A percentile compares a stretch with the other conserved stretches of the same genome.
Conservation (phyloP, 768 basidiomycete species). For the Tylopilus plumbeoviolaceoides region DNA sequence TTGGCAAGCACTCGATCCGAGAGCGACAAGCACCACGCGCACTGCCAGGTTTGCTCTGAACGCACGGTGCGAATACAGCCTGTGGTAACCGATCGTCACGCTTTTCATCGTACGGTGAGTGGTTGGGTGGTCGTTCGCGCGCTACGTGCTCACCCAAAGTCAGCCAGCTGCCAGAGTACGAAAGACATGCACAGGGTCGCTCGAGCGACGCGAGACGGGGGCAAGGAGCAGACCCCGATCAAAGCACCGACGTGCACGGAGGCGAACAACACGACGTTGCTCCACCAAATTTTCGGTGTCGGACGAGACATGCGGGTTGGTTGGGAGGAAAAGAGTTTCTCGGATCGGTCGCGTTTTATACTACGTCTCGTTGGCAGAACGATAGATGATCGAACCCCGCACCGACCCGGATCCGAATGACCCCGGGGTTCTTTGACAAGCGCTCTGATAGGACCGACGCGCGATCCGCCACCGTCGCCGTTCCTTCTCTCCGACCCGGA, state of each 20-base stretch:
- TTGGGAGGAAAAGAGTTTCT: too few relatives aligned
- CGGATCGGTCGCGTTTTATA: too few relatives aligned
- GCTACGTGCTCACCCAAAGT: slow-evolving; percentile 8
- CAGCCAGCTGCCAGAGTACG: slow-evolving; percentile 5
- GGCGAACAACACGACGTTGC: neutral
- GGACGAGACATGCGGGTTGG: neutral
- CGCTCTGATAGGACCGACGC: too few relatives aligned
- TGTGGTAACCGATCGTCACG: slow-evolving; percentile 12
- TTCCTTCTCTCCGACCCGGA: too few relatives aligned
- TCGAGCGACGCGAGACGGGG: neutral
- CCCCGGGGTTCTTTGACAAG: too few relatives aligned
- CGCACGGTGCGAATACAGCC: slow-evolving; percentile 6
- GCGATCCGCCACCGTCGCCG: too few relatives aligned
- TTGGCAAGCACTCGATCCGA: slow-evolving; percentile 9
- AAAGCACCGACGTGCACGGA: slow-evolving; percentile 8
- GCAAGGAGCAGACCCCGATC: slow-evolving; percentile 5
- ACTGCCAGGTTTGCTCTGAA: slow-evolving; percentile 3
- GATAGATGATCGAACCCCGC: too few relatives aligned
- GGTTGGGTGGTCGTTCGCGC: neutral
- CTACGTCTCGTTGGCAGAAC: too few relatives aligned
- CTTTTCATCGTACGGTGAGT: slow-evolving; percentile 5
- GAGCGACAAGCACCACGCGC: slow-evolving; percentile 1
- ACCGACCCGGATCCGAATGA: too few relatives aligned
- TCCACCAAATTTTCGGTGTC: slow-evolving; percentile 8
- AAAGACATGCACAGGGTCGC: slow-evolving; percentile 6